These are phyloP conservation scores for Alternaria triticimaculans DNA, from an alignment of 2,329 filamentous ascomycete genomes.

Conservation along the genomic window DNA sequence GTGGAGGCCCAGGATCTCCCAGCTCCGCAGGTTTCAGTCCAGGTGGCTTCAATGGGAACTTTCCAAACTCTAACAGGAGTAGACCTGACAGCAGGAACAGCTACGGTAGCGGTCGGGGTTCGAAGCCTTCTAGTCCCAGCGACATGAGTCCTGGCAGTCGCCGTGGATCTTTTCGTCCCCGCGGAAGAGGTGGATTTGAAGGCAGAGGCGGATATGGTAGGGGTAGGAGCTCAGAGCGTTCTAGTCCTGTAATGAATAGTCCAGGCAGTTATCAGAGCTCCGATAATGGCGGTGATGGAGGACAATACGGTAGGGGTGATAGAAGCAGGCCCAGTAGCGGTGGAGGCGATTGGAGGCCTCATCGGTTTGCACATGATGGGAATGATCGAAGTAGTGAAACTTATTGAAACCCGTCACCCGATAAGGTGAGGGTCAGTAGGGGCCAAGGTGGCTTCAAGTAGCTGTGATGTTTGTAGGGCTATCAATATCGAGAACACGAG, in stretches of 20 bases:
- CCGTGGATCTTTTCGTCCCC: background rate
- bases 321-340: background rate
- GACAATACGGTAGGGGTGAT: background rate
- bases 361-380: background rate
- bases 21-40: background rate
- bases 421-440: too few species aligned
- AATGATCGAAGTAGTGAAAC: background rate
- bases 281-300: background rate
- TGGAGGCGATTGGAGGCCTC: background rate
- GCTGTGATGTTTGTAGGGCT: background rate
- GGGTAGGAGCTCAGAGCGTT: background rate
- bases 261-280: background rate
- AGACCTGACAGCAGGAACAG: background rate
- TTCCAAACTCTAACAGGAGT: background rate
- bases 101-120: background rate
- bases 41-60: background rate
- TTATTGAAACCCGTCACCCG: too few species aligned
- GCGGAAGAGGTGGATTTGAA: background rate
- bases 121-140: background rate
- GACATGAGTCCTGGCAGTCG: background rate
- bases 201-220: background rate
- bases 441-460: background rate
- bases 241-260: background rate
- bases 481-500: fast-evolving
- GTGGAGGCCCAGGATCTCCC: background rate